Evolutionary conservation across 495 filamentous ascomycete species (phyloP).

Genomic region (Melanomma pulvis-pyrius): DNA sequence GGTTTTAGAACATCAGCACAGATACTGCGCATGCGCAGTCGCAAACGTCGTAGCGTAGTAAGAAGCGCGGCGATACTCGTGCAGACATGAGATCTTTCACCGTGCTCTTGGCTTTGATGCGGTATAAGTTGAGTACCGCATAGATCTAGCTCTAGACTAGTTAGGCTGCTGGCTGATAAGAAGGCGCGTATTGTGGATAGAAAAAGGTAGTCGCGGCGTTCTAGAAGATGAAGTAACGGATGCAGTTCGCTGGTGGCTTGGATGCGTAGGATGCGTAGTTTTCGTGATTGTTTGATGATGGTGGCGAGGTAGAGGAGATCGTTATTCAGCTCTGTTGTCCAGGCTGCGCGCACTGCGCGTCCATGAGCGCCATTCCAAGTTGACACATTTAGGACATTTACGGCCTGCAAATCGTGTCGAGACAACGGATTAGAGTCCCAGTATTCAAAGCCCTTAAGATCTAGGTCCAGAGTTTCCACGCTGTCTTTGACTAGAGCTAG

Average conservation of each 20-base stretch:
- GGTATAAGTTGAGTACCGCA: not conserved
- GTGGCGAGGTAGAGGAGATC: slow-evolving; percentile 8
- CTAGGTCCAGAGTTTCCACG: slow-evolving; percentile 16
- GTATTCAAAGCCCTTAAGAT: slow-evolving; percentile 19
- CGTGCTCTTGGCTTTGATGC: not conserved
- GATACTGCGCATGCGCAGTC: too few relatives aligned
- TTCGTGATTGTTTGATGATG: slow-evolving; percentile 8
- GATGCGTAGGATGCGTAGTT: slow-evolving; percentile 17
- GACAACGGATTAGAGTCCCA: too few relatives aligned
- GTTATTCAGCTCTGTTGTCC: slow-evolving; percentile 15
- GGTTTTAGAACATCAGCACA: too few relatives aligned
- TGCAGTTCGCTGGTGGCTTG: slow-evolving; percentile 11
- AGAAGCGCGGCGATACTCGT: slow-evolving; percentile 5
- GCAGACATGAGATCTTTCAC: slow-evolving; percentile 8
- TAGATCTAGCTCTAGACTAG: slow-evolving; percentile 9
- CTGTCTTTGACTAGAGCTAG: slow-evolving; percentile 22
- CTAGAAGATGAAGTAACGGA: not conserved
- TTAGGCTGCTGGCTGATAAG: slow-evolving; percentile 10
- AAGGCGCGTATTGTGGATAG: slow-evolving; percentile 14
- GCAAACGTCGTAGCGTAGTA: too few relatives aligned
- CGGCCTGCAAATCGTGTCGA: too few relatives aligned
- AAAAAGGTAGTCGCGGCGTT: slow-evolving; percentile 18
- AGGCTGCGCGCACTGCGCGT: slow-evolving; percentile 3
- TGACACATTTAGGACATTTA: not conserved
- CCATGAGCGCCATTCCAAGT: not conserved